Base-by-base conservation (phyloP, 106 monocot genomes). In the Vanilla planifolia region DNA sequence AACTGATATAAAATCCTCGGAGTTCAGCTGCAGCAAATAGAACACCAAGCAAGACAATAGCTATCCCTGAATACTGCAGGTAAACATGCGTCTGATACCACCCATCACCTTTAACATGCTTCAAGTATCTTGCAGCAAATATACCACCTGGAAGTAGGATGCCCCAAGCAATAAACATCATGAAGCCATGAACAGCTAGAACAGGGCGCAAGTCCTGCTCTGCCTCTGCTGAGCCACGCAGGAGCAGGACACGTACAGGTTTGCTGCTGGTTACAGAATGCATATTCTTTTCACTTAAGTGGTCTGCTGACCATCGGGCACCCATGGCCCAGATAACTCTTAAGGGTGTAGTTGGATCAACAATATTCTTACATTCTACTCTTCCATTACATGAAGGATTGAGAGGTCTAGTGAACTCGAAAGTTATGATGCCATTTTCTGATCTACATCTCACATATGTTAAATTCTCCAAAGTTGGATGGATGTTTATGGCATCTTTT, bases 151-250 rank as follows among this genome's bases (percentile, higher is more conserved):
- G 95, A 46, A 96, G 73, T 65, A 96, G 71, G 15, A 96, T 51
- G 10, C 84, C 95, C 86, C 86, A 96, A 25, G 95, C 80, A 17
- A 96, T 81, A 75, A 96, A 96, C 95, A 96, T 96, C 86, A 96
- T 84, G 55, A 96, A 96, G 30, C 95, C 95, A 77, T 96, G 95
- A 76, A 96, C 86, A 52, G 79, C 89, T 40, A 96, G 77, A 69
- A 83, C 81, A 22, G 82, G 89, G 11, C 82, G 75, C 26, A 96
- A 45, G 44, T 96, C 86, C 71, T 90, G 80, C 62, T 86, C 95
- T 16, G 82, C 86, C 75, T 87, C 86, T 37, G 80, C 76, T 34
- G 83, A 86, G 26, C 90, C 87, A 45, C 64, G 71, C 61, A 86
- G 64, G 39, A 90, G 55, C 65, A 91, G 58, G 51, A 96, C 81